Conservation (phyloP, 495 filamentous ascomycete species). For the Cetradonia linearis region DNA sequence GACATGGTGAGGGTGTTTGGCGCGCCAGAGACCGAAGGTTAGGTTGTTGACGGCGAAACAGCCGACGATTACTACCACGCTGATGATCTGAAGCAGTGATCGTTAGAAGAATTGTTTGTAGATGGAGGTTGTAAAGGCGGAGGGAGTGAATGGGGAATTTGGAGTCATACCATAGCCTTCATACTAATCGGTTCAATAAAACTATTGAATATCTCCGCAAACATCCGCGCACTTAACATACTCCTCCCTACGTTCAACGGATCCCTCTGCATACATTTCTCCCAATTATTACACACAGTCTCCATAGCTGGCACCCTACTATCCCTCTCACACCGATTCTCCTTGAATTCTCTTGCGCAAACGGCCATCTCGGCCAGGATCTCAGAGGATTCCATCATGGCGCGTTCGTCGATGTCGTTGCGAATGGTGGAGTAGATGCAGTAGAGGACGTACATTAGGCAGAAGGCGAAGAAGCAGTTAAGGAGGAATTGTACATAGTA, state of each 20-base stretch:
- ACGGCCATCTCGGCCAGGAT: constrained; percentile 61
- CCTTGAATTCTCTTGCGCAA: constrained; percentile 58
- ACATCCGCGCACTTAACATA: constrained; percentile 60
- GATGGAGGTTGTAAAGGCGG: constrained; percentile 12
- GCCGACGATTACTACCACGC: constrained; percentile 28
- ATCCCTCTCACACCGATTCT: constrained; percentile 59
- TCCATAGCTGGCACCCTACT: constrained; percentile 63
- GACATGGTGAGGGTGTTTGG: constrained; percentile 20
- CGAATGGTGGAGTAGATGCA: constrained; percentile 60
- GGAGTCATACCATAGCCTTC: constrained; percentile 56
- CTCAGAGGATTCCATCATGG: constrained; percentile 49
- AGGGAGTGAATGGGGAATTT: not conserved
- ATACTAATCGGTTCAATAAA: constrained; percentile 63
- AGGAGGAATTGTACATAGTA: constrained; percentile 74
- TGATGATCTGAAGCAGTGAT: constrained; percentile 6
- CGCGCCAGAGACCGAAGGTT: constrained; percentile 40
- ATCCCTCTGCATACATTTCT: constrained; percentile 73
- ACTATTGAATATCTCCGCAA: constrained; percentile 68
- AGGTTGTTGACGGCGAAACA: constrained; percentile 48
- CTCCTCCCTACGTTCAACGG: constrained; percentile 55
- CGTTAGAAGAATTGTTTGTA: constrained; percentile 15
- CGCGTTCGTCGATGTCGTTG: constrained; percentile 62
- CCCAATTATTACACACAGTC: constrained; percentile 65
- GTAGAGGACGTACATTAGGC: constrained; percentile 61
- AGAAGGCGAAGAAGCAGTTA: constrained; percentile 60